A percentile compares a stretch with the other conserved stretches of the same genome.
Evolutionary conservation across 2,329 filamentous ascomycete genomes (phyloP).

Genomic region (Aspergillus nomiae): DNA sequence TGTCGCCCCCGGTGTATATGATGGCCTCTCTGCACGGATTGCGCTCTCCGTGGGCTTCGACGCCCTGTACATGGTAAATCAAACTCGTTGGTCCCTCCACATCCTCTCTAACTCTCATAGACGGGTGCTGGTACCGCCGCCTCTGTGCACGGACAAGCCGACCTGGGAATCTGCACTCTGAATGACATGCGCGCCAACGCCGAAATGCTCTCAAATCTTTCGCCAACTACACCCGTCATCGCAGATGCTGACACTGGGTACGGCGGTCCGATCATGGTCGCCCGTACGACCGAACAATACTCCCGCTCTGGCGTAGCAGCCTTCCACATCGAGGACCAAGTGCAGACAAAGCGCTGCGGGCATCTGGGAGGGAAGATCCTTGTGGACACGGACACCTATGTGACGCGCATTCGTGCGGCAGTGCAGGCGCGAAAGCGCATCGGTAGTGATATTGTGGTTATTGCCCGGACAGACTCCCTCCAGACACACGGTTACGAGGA

Average conservation of each 20-base stretch:
- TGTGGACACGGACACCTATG: conserved; percentile 37
- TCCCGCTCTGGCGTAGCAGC: conserved; percentile 57
- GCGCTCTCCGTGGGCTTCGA: conserved; percentile 53
- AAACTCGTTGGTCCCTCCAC: not conserved
- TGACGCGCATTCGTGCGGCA: conserved; percentile 41
- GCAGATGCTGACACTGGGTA: conserved; percentile 60
- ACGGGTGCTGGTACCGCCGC: conserved; percentile 55
- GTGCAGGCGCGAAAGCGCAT: conserved; percentile 36
- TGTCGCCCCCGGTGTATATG: conserved; percentile 53
- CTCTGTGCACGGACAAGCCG: conserved; percentile 52
- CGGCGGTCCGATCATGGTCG: conserved; percentile 53
- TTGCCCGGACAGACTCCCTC: conserved; percentile 46
- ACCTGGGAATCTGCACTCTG: conserved; percentile 54
- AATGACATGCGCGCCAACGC: conserved; percentile 57
- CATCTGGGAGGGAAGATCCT: conserved; percentile 44
- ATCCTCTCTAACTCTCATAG: conserved; percentile 26
- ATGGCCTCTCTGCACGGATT: conserved; percentile 53
- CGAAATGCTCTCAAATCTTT: conserved; percentile 56
- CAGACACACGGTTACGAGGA: conserved; percentile 44
- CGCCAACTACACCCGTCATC: conserved; percentile 53
- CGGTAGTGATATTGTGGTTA: conserved; percentile 46
- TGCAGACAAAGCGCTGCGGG: conserved; percentile 48
- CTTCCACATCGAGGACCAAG: conserved; percentile 61
- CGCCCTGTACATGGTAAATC: conserved; percentile 53
- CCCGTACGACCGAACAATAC: conserved; percentile 53